Evolutionary conservation across 2,329 filamentous ascomycete species (phyloP).

Genomic region (Trichoderma simmonsii): DNA sequence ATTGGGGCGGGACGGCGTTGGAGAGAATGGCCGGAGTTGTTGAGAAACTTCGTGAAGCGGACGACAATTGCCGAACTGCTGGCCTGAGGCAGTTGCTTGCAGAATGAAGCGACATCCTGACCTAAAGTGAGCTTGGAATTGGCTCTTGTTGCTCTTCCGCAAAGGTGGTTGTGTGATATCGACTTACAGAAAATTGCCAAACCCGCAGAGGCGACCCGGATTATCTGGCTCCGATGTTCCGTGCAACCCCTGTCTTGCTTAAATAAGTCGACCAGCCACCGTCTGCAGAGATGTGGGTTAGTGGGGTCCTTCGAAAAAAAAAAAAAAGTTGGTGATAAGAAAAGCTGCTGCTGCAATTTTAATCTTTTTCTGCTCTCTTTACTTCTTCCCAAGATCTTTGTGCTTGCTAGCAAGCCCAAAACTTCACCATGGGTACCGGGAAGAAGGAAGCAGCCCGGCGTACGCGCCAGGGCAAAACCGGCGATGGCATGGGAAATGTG

Average conservation of each 20-base stretch:
- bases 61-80: slow-evolving; percentile 27
- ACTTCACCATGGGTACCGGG: slow-evolving; percentile 69
- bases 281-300: slow-evolving; percentile 18
- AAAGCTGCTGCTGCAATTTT: slow-evolving; percentile 17
- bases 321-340: slow-evolving; percentile 21
- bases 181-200: slow-evolving; percentile 20
- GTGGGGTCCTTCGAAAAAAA: slow-evolving; percentile 19
- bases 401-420: slow-evolving; percentile 21
- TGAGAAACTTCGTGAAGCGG: slow-evolving; percentile 32
- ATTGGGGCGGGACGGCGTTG: slow-evolving; percentile 74
- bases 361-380: slow-evolving; percentile 21
- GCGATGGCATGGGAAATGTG: slow-evolving; percentile 88
- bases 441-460: slow-evolving; percentile 89
- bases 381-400: slow-evolving; percentile 18
- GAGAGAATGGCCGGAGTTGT: slow-evolving; percentile 37
- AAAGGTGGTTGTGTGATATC: slow-evolving; percentile 1
- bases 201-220: slow-evolving; percentile 11
- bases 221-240: slow-evolving; percentile 2
- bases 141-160: neutral
- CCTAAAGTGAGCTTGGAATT: neutral
- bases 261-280: slow-evolving; percentile 9
- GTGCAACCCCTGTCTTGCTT: neutral
- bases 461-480: slow-evolving; percentile 77
- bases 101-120: slow-evolving; percentile 30
- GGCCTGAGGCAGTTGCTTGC: slow-evolving; percentile 27